These are phyloP conservation scores for Talaromyces stipitatus DNA, from an alignment of 495 filamentous ascomycete species.

Conservation along the genomic window DNA sequence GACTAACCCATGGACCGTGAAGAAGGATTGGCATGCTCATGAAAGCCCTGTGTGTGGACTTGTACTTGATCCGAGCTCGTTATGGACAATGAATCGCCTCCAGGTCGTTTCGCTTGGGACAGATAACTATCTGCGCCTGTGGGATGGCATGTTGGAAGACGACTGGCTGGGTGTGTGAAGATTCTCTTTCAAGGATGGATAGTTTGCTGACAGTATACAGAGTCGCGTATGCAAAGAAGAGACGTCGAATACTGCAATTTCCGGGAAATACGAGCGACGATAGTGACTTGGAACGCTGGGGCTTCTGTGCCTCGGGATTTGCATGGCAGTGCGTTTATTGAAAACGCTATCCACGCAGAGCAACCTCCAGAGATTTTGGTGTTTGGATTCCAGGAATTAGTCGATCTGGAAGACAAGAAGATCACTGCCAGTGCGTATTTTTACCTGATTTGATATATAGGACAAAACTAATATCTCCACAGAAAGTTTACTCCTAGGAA, in stretches of 20 bases:
- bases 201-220: constrained; percentile 34
- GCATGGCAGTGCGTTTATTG: constrained; percentile 68
- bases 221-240: constrained; percentile 73
- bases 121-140: constrained; percentile 76
- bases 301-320: constrained; percentile 80
- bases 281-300: constrained; percentile 96
- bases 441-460: background rate
- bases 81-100: constrained; percentile 77
- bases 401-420: constrained; percentile 94
- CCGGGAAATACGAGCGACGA: constrained; percentile 64
- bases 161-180: constrained; percentile 71
- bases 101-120: constrained; percentile 86
- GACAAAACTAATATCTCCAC: constrained; percentile 16
- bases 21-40: constrained; percentile 93
- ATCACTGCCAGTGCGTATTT: constrained; percentile 75
- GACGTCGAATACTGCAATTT: constrained; percentile 80
- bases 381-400: constrained; percentile 96
- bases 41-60: constrained; percentile 71
- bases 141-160: constrained; percentile 90
- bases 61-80: constrained; percentile 68
- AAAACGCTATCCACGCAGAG: constrained; percentile 60
- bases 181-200: background rate
- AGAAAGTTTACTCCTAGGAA: constrained; percentile 55
- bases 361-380: constrained; percentile 82
- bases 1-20: constrained; percentile 74